Conservation (phyloP, 176 grass and related monocot species). For the Hsuehochloa calcarea region DNA sequence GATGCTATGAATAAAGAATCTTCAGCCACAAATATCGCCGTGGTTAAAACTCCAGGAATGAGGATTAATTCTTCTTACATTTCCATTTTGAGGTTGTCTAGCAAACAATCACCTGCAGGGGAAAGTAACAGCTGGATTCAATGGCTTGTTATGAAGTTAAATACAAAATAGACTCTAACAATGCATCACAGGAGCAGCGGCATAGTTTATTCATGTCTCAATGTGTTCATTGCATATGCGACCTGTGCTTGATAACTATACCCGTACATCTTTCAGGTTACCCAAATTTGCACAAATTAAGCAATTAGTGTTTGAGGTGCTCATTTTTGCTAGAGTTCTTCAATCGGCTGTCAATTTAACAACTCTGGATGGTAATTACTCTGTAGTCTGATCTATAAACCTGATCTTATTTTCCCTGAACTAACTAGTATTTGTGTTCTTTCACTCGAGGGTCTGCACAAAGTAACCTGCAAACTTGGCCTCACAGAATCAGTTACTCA, state of each 20-base stretch:
- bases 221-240: neutral
- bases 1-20: slow-evolving; percentile 49
- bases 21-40: slow-evolving; percentile 23
- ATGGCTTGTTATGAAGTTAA: neutral
- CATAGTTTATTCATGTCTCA: neutral
- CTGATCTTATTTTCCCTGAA: neutral
- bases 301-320: neutral
- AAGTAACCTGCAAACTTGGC: slow-evolving; percentile 20
- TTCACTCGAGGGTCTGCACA: neutral
- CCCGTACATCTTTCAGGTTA: neutral
- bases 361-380: neutral
- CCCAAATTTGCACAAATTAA: neutral
- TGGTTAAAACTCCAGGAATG: slow-evolving; percentile 30
- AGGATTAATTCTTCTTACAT: slow-evolving; percentile 39
- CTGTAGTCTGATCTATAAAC: neutral
- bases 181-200: neutral
- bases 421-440: slow-evolving; percentile 18
- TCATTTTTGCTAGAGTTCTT: neutral
- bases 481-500: slow-evolving; percentile 36
- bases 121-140: slow-evolving; percentile 27
- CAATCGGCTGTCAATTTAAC: neutral
- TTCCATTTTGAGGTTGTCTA: slow-evolving; percentile 70
- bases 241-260: neutral
- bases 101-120: slow-evolving; percentile 49
- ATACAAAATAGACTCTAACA: neutral